Conservation (phyloP, 305 asterid genomes). For the Fraxinus nigra region DNA sequence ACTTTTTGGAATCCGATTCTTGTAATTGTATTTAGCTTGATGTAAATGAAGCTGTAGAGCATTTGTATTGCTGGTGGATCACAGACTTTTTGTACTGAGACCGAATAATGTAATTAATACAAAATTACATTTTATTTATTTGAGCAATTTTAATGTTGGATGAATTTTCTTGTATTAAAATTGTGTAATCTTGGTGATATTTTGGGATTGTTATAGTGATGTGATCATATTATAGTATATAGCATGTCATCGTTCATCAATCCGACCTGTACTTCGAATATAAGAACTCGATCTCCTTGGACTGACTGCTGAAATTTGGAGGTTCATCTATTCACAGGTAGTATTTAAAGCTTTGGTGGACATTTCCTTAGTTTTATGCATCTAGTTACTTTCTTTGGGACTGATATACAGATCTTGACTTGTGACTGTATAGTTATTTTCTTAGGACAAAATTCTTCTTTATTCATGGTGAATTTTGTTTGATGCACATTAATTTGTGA, state of each 20-base stretch:
- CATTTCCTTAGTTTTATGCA: slow-evolving; percentile 8
- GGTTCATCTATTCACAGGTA: slow-evolving; percentile 57
- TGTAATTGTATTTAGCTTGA: slow-evolving; percentile 21
- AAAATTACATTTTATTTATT: slow-evolving; percentile 11
- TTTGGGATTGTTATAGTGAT: slow-evolving; percentile 17
- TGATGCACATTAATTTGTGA: slow-evolving; percentile 8
- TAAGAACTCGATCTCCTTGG: slow-evolving; percentile 14
- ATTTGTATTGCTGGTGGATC: not conserved
- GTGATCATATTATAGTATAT: slow-evolving; percentile 1
- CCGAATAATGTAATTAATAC: not conserved
- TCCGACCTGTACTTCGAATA: slow-evolving; percentile 14
- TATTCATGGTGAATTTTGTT: not conserved
- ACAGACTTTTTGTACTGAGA: slow-evolving; percentile 1
- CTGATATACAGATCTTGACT: slow-evolving; percentile 9
- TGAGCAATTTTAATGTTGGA: slow-evolving; percentile 5
- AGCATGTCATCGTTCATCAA: not conserved
- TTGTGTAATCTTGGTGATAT: slow-evolving; percentile 25
- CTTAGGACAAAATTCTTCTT: not conserved
- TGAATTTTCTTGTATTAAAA: slow-evolving; percentile 9
- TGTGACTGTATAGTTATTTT: slow-evolving; percentile 17
- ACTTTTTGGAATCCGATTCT: slow-evolving; percentile 1
- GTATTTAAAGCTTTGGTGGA: slow-evolving; percentile 39
- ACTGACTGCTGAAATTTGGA: slow-evolving; percentile 42
- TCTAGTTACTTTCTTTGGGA: not conserved
- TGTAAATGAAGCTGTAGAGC: slow-evolving; percentile 16